These are phyloP conservation scores for Lecanosticta acicola DNA, from an alignment of 2,329 filamentous ascomycete genomes.

Conservation along the genomic window DNA sequence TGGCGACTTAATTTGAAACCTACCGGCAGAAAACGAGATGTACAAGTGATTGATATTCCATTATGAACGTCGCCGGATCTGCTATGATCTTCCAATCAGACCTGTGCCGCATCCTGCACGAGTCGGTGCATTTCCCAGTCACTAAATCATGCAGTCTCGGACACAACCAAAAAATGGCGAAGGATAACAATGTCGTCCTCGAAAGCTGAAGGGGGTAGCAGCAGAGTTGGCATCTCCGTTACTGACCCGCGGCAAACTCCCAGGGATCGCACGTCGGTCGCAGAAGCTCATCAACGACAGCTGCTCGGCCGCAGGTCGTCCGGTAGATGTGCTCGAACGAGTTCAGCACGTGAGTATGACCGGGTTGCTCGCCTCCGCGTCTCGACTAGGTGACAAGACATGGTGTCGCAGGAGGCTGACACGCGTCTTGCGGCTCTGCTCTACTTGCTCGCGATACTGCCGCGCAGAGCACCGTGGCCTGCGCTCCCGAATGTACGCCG, in stretches of 20 bases:
- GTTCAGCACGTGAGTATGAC: conserved; percentile 23
- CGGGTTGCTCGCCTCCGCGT: conserved; percentile 15
- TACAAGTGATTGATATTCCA: background rate
- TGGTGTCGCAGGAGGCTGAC: conserved; percentile 12
- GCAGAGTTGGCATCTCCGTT: background rate
- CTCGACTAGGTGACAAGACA: conserved; percentile 2
- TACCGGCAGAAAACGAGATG: background rate
- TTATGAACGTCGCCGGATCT: background rate
- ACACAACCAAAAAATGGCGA: conserved; percentile 10
- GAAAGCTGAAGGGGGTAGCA: conserved; percentile 1
- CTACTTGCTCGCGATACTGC: conserved; percentile 38
- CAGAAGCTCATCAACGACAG: conserved; percentile 47
- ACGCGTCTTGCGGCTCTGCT: conserved; percentile 29
- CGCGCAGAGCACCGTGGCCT: conserved; percentile 28
- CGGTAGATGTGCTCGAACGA: conserved; percentile 21
- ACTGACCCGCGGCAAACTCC: conserved; percentile 1
- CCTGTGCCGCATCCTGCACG: conserved; percentile 37
- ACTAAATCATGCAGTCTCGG: background rate
- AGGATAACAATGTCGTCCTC: conserved; percentile 13
- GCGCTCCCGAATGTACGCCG: conserved; percentile 30
- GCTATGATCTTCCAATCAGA: conserved; percentile 22
- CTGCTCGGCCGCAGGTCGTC: conserved; percentile 35
- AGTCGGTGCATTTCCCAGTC: conserved; percentile 22
- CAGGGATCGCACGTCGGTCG: conserved; percentile 27
- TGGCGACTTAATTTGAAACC: background rate